phyloP scores from a whole-genome alignment of 768 basidiomycete species.

The Crucibulum laeve region DNA sequence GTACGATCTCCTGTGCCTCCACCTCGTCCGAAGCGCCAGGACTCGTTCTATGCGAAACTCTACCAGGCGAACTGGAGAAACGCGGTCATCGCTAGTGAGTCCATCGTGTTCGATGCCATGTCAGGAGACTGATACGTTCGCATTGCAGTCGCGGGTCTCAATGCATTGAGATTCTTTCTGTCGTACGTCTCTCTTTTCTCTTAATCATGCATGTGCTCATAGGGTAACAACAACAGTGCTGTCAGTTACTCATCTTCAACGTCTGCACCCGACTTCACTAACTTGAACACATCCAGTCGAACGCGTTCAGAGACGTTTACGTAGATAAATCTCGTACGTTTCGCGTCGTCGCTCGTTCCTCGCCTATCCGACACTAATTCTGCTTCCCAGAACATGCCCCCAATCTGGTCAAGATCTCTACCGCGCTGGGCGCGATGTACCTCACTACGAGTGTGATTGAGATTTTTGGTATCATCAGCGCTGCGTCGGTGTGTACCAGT shows the following conservation, averaged over 20 bases:
- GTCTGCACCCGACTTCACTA: neutral
- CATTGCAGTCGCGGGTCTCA: slow-evolving; percentile 30
- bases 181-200: slow-evolving; percentile 21
- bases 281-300: slow-evolving; percentile 17
- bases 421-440: slow-evolving; percentile 35
- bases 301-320: slow-evolving; percentile 28
- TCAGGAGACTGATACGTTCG: neutral
- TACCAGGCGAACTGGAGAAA: slow-evolving; percentile 39
- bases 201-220: neutral
- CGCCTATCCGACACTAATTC: neutral
- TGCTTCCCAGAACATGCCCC: slow-evolving; percentile 16
- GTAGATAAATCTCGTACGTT: slow-evolving; percentile 24
- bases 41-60: slow-evolving; percentile 27
- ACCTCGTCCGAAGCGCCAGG: slow-evolving; percentile 14
- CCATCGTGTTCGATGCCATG: neutral
- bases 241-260: slow-evolving; percentile 8
- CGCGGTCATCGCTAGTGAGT: slow-evolving; percentile 31
- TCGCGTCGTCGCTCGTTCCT: neutral
- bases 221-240: slow-evolving; percentile 13
- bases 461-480: slow-evolving; percentile 25
- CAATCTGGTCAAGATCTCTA: slow-evolving; percentile 27
- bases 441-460: slow-evolving; percentile 23
- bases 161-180: slow-evolving; percentile 31
- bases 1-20: neutral
- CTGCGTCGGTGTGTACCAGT: slow-evolving; percentile 24